Conservation (phyloP, 805 yeast species). For the Huiozyma sinensis region DNA sequence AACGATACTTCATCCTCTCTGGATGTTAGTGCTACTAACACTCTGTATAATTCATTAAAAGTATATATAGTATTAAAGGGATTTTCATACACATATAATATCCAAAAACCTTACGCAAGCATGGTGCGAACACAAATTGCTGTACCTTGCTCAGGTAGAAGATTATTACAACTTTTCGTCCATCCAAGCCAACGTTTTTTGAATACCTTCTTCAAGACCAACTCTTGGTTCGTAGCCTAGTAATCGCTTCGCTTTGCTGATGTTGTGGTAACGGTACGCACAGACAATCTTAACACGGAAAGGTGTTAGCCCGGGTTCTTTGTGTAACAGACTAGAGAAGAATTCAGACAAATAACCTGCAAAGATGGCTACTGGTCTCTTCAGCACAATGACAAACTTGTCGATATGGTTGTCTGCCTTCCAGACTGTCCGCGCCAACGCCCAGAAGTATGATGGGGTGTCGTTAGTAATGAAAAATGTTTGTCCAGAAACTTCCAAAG, state of each 20-base stretch:
- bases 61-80: too few relatives aligned
- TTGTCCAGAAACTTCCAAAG: slow-evolving; percentile 61
- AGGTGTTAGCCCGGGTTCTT: slow-evolving; percentile 91
- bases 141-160: too few relatives aligned
- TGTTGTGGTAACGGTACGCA: slow-evolving; percentile 88
- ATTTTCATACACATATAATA: too few relatives aligned
- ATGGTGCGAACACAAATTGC: too few relatives aligned
- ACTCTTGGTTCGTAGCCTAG: slow-evolving; percentile 78
- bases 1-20: too few relatives aligned
- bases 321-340: slow-evolving; percentile 57
- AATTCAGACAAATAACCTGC: slow-evolving; percentile 76
- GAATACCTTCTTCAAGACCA: slow-evolving; percentile 68
- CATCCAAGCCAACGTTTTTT: slow-evolving; percentile 77
- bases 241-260: slow-evolving; percentile 68
- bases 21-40: too few relatives aligned
- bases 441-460: slow-evolving; percentile 93
- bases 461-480: slow-evolving; percentile 88
- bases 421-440: slow-evolving; percentile 94
- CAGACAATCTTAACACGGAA: slow-evolving; percentile 88
- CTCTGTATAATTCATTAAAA: too few relatives aligned
- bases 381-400: slow-evolving; percentile 59
- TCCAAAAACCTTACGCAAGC: too few relatives aligned
- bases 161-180: slow-evolving; percentile 36
- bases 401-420: slow-evolving; percentile 87
- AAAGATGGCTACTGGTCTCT: slow-evolving; percentile 63